Evolutionary conservation across 164 flowering plant genomes (phyloP).

Genomic region (Santalum album): DNA sequence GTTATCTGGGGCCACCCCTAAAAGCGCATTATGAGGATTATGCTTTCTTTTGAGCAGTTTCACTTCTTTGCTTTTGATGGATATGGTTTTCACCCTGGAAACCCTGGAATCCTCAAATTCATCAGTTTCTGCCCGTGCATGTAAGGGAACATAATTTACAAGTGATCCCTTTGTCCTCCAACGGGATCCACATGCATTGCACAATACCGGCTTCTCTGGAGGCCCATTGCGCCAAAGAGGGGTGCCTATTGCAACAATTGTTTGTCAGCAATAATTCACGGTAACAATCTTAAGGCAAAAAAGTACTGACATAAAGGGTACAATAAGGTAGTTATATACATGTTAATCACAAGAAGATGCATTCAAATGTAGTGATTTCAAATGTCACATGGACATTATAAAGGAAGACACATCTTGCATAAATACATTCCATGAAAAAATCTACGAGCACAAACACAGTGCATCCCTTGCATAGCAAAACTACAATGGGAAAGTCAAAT

Average conservation of each 20-base stretch:
- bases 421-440: too few relatives aligned
- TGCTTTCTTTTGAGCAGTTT: conserved; percentile 56
- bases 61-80: conserved; percentile 48
- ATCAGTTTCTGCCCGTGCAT: conserved; percentile 64
- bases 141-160: conserved; percentile 81
- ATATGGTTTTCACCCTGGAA: conserved; percentile 41
- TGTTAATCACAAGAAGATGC: too few relatives aligned
- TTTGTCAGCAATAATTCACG: conserved; percentile 12
- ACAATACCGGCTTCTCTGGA: conserved; percentile 88
- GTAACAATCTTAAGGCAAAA: too few relatives aligned
- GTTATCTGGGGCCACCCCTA: conserved; percentile 21
- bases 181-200: conserved; percentile 98
- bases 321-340: too few relatives aligned
- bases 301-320: too few relatives aligned
- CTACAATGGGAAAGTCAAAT: too few relatives aligned
- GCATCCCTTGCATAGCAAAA: too few relatives aligned
- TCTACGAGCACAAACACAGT: too few relatives aligned
- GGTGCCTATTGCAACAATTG: conserved; percentile 49
- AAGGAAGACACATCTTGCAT: too few relatives aligned
- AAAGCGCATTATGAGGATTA: conserved; percentile 20
- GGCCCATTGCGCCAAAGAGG: conserved; percentile 99
- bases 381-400: too few relatives aligned
- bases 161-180: conserved; percentile 98
- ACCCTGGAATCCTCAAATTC: conserved; percentile 48
- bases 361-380: too few relatives aligned